Base-by-base conservation (phyloP, 1,284 basidiomycete species). In the Melanopsichium pennsylvanicum region DNA sequence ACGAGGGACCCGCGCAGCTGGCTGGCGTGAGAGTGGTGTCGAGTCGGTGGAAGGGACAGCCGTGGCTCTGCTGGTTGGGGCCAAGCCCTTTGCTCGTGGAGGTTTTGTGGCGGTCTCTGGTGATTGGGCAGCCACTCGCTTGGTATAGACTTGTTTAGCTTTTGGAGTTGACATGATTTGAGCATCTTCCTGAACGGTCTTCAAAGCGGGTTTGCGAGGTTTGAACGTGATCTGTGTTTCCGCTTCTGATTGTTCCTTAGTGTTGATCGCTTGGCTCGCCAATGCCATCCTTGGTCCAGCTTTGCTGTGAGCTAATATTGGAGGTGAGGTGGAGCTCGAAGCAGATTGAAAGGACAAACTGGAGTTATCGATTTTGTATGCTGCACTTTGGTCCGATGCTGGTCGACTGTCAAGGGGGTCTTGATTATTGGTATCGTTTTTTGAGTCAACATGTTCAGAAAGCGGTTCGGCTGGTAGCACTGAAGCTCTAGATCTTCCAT, bases 271-370 rank as follows among this genome's bases (percentile, higher is more conserved):
- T 16, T 42, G 55, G 42, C 29, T 31, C 1, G 31, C 10, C 11
- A 47, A 34, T 10, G 29, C 46, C 15, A 15, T 49, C 8, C 41
- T 40, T 6, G 18, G 47, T 23, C 25, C 25, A 9, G n/a, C 26
- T 46, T 25, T 16, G 29, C 1, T 21, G 5, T 19, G 11, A 10
- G 38, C 15, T n/a, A 25, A 21, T 5, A 21, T 22, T 4, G 26
- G 6, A 5, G 36, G 4, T 2, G 39, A 43, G 5, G 40, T 19
- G 2, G 40, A 36, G 35, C 45, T 58, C n/a, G 23, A 41, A 22
- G 45, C 50, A 9, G 54, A 49, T 11, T 58, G 49, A 21, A 60
- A 67, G 5, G 57, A 67, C 13, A 45, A 13, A 43, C 57, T 67
- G 5, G 63, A 56, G 34, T 60, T 39, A 36, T 43, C 57, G 8